Evolutionary conservation across 257 asterid species (phyloP).

Genomic region (Solanum peruvianum): DNA sequence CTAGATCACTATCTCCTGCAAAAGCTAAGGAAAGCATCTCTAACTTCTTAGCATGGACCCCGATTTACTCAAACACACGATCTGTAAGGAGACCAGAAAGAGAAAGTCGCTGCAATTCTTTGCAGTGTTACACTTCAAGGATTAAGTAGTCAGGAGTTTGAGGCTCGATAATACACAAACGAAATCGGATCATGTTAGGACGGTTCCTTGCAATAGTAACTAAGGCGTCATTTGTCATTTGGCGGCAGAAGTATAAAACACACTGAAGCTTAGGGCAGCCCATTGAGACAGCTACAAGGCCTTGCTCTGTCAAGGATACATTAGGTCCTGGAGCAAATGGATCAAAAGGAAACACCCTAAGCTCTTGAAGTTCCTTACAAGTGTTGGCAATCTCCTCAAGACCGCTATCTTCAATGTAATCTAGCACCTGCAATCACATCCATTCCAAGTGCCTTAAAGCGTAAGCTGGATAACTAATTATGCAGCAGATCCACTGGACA

Average conservation of each 20-base stretch:
- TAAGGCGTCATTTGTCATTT: background rate
- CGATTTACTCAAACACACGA: background rate
- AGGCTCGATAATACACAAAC: background rate
- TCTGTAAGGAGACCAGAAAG: background rate
- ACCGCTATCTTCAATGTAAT: background rate
- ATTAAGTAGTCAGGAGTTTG: background rate
- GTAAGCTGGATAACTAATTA: background rate
- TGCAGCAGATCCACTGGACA: background rate
- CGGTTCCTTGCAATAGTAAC: background rate
- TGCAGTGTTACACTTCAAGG: background rate
- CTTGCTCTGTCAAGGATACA: background rate
- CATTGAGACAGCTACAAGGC: background rate
- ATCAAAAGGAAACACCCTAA: background rate
- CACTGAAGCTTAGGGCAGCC: background rate
- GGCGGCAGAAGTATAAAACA: background rate
- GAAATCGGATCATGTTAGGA: background rate
- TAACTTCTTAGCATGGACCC: background rate
- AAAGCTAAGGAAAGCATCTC: background rate
- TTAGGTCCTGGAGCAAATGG: background rate
- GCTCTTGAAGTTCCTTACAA: background rate
- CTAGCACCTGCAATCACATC: background rate
- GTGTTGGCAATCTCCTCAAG: background rate
- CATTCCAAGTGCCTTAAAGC: background rate
- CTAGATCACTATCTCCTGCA: background rate
- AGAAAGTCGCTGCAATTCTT: background rate